A percentile compares a stretch with the other conserved stretches of the same genome.
These are phyloP conservation scores for Vanrija humicola DNA, from an alignment of 1,284 basidiomycete genomes.

Conservation along the genomic window DNA sequence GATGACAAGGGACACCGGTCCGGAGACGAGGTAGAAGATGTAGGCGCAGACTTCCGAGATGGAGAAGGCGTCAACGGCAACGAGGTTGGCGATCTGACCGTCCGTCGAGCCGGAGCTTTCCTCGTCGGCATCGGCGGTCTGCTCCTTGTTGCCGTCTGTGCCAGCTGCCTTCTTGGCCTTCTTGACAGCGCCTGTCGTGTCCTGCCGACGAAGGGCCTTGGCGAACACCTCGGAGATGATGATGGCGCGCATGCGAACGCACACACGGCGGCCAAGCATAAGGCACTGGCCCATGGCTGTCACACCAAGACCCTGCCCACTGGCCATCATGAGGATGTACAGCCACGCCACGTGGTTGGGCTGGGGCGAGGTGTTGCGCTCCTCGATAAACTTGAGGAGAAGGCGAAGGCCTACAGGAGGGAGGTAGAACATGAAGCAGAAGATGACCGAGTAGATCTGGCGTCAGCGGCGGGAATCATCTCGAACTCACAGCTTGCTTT, in stretches of 20 bases:
- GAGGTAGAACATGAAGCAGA: conserved; percentile 50
- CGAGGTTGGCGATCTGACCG: conserved; percentile 56
- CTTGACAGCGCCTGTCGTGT: conserved; percentile 46
- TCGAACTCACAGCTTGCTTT: conserved; percentile 25
- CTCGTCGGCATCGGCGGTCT: conserved; percentile 15
- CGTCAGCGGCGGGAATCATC: not conserved
- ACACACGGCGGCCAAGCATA: conserved; percentile 52
- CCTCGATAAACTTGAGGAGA: conserved; percentile 51
- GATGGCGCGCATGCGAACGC: conserved; percentile 51
- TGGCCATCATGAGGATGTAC: conserved; percentile 53
- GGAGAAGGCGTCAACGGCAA: conserved; percentile 55
- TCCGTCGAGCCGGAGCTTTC: conserved; percentile 40
- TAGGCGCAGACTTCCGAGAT: conserved; percentile 47
- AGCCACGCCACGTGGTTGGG: conserved; percentile 53
- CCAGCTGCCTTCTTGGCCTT: conserved; percentile 12
- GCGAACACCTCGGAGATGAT: conserved; percentile 56
- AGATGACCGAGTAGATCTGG: conserved; percentile 49
- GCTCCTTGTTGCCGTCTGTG: conserved; percentile 24
- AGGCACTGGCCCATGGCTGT: conserved; percentile 50
- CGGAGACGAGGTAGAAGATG: conserved; percentile 39
- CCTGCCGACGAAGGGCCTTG: conserved; percentile 54
- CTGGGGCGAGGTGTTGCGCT: conserved; percentile 32
- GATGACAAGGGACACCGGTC: conserved; percentile 51
- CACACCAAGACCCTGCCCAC: conserved; percentile 49
- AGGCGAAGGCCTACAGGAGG: conserved; percentile 54